These are phyloP conservation scores for Pulveroboletus sp. DNA, from an alignment of 768 basidiomycete genomes.

Conservation along the genomic window DNA sequence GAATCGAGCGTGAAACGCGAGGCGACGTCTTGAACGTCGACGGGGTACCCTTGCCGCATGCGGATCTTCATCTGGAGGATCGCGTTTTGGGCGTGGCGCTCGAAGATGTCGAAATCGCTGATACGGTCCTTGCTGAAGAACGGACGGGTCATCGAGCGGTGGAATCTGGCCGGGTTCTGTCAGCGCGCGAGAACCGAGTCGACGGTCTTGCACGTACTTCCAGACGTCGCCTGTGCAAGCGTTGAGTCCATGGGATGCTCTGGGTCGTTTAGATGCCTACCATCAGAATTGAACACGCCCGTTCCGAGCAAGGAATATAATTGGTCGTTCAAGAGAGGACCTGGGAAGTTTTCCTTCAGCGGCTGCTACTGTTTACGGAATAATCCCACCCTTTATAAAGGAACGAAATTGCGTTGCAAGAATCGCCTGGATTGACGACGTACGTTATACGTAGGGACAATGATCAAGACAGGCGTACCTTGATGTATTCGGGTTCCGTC, in stretches of 20 bases:
- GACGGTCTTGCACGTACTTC: conserved; percentile 30
- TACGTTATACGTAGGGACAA: not conserved
- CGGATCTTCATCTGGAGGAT: conserved; percentile 33
- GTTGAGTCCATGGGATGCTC: not conserved
- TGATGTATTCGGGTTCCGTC: conserved; percentile 37
- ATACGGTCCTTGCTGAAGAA: conserved; percentile 41
- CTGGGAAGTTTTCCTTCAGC: too few species aligned
- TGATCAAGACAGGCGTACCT: conserved; percentile 23
- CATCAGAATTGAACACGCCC: conserved; percentile 43
- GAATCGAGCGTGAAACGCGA: conserved; percentile 54
- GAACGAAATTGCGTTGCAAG: conserved; percentile 36
- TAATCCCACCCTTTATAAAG: conserved; percentile 33
- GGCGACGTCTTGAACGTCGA: conserved; percentile 44
- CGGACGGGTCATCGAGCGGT: conserved; percentile 40
- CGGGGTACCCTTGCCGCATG: conserved; percentile 33
- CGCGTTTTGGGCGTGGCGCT: conserved; percentile 33
- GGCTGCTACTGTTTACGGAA: not conserved
- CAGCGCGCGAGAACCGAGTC: not conserved
- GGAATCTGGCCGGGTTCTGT: conserved; percentile 30
- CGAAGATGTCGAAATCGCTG: conserved; percentile 39
- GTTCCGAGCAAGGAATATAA: conserved; percentile 32
- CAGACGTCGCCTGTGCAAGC: conserved; percentile 31
- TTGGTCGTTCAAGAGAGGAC: conserved; percentile 22
- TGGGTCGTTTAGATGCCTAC: conserved; percentile 10
- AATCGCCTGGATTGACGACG: conserved; percentile 28